Percentiles rank a stretch among this genome's conserved stretches.
Evolutionary conservation across 768 basidiomycete species (phyloP).

Genomic region (Collybia mongolica): DNA sequence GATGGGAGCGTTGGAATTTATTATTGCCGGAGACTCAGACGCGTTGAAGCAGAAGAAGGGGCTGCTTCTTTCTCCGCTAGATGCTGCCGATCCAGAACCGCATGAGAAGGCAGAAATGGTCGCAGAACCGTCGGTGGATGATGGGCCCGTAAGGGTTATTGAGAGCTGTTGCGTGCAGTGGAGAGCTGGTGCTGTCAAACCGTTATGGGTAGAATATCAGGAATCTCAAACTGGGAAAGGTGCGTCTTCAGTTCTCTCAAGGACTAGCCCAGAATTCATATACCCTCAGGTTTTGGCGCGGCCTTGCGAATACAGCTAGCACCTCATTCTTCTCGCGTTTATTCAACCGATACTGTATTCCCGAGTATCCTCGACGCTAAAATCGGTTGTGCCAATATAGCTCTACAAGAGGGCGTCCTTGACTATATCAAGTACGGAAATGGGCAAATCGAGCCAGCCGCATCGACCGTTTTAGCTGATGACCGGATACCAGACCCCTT

Average conservation of each 20-base stretch:
- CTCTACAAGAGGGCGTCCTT: constrained; percentile 51
- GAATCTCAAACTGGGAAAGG: constrained; percentile 45
- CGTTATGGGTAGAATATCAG: constrained; percentile 51
- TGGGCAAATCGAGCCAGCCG: constrained; percentile 41
- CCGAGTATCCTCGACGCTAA: constrained; percentile 44
- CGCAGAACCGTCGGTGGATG: constrained; percentile 5
- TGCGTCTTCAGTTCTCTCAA: constrained; percentile 22
- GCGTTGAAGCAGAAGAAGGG: constrained; percentile 30
- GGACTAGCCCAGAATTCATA: neutral
- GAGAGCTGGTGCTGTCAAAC: constrained; percentile 48
- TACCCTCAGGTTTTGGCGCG: constrained; percentile 45
- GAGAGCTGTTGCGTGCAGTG: constrained; percentile 54
- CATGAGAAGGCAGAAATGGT: neutral
- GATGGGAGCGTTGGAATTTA: constrained; percentile 62
- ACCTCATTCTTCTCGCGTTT: constrained; percentile 46
- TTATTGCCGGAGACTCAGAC: constrained; percentile 42
- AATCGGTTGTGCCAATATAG: constrained; percentile 50
- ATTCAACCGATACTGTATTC: constrained; percentile 46
- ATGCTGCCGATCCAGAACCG: constrained; percentile 16
- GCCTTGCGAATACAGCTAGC: constrained; percentile 57
- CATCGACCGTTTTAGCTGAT: neutral
- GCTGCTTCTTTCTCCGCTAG: constrained; percentile 28
- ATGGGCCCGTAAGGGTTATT: constrained; percentile 37
- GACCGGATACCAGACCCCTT: neutral
- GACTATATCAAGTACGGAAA: constrained; percentile 59